These are phyloP conservation scores for Fomitiporia mediterranea DNA, from an alignment of 1,284 basidiomycete species.

Conservation along the genomic window DNA sequence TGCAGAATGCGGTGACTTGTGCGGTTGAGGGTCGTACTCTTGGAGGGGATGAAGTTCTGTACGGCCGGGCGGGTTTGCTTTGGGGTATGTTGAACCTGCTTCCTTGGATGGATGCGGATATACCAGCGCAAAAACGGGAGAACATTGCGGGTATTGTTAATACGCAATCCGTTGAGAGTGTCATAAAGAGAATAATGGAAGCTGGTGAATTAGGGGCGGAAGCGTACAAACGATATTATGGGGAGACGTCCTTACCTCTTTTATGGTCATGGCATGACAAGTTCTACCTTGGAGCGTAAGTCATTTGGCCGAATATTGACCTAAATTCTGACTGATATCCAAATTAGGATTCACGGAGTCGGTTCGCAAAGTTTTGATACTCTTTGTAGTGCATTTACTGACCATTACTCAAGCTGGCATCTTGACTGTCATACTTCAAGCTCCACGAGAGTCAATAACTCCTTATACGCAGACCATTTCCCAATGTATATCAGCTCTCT, in stretches of 20 bases:
- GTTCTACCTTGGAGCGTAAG: constrained; percentile 20
- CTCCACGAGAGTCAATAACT: constrained; percentile 8
- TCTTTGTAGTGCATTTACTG: neutral
- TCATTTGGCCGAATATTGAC: neutral
- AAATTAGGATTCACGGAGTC: constrained; percentile 8
- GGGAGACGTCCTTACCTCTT: constrained; percentile 2
- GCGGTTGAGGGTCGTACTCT: constrained; percentile 6
- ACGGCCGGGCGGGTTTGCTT: constrained; percentile 17
- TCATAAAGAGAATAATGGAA: constrained; percentile 10
- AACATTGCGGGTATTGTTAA: neutral
- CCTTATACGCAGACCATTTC: constrained; percentile 6
- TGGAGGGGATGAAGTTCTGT: constrained; percentile 19
- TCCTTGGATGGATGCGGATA: neutral
- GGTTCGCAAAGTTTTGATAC: constrained; percentile 1
- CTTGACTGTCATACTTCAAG: constrained; percentile 17
- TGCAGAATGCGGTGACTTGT: neutral
- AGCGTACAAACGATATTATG: neutral
- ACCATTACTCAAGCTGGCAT: constrained; percentile 12
- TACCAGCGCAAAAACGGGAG: neutral
- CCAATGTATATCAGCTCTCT: constrained; percentile 8
- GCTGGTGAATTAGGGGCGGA: constrained; percentile 6
- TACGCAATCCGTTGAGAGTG: neutral
- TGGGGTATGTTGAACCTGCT: constrained; percentile 16
- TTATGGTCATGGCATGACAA: constrained; percentile 19
- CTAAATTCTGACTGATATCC: neutral